Conservation (phyloP, 1,284 basidiomycete genomes). For the Trametes polyzona region DNA sequence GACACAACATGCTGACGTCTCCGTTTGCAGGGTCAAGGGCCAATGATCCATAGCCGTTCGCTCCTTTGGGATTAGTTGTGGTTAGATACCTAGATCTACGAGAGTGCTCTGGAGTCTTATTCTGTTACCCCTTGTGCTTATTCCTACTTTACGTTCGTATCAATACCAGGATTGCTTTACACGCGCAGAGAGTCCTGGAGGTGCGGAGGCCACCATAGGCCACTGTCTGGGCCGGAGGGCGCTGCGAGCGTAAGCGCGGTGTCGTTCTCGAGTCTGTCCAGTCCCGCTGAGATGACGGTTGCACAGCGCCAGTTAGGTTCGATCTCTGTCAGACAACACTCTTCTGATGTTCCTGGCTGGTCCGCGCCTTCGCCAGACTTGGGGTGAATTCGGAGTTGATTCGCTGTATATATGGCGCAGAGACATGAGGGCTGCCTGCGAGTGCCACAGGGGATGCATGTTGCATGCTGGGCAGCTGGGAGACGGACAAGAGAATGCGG, state of each 20-base stretch:
- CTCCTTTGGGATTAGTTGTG: constrained; percentile 1
- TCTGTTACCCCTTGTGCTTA: constrained; percentile 18
- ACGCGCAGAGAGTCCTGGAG: background rate
- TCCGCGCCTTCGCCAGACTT: background rate
- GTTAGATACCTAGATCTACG: constrained; percentile 17
- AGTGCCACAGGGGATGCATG: too few relatives aligned
- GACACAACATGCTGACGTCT: constrained; percentile 2
- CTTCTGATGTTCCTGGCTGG: background rate
- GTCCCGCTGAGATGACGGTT: background rate
- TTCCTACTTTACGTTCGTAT: constrained; percentile 28
- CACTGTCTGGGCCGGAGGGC: too few relatives aligned
- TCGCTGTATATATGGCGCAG: too few relatives aligned
- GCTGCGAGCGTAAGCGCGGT: background rate
- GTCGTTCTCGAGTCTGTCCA: background rate
- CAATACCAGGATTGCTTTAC: constrained; percentile 12
- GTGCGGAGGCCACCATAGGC: background rate
- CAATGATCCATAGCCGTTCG: constrained; percentile 18
- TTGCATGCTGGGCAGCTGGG: too few relatives aligned
- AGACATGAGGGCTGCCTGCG: too few relatives aligned
- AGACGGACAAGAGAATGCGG: background rate
- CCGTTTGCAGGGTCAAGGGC: constrained; percentile 38
- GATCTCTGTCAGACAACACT: background rate
- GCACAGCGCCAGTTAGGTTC: background rate
- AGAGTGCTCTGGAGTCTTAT: constrained; percentile 20
- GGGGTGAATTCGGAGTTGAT: background rate